Evolutionary conservation across 345 rosid species (phyloP).

Genomic region (Ceriops zippeliana): DNA sequence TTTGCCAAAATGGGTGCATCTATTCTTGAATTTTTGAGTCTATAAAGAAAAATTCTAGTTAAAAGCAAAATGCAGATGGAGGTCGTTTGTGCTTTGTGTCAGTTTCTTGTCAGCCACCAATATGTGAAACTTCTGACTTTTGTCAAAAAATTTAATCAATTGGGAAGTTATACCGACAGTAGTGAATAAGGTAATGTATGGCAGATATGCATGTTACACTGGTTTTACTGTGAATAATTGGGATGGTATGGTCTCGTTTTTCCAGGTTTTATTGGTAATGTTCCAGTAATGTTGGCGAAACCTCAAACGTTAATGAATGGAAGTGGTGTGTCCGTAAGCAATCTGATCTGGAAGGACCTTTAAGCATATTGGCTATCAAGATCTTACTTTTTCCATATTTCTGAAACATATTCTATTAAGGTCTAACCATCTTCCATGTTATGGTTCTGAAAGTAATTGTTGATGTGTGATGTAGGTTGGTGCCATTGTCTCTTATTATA

Average conservation of each 20-base stretch:
- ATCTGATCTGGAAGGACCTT: slow-evolving; percentile 28
- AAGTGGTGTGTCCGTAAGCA: slow-evolving; percentile 98
- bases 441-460: slow-evolving; percentile 11
- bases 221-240: background rate
- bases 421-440: slow-evolving; percentile 3
- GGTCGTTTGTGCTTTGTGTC: too few species aligned
- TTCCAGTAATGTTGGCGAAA: slow-evolving; percentile 87
- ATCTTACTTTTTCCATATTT: slow-evolving; percentile 7
- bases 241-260: slow-evolving; percentile 3
- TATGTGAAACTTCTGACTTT: too few species aligned
- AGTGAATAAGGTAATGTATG: background rate
- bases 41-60: too few species aligned
- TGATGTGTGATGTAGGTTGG: slow-evolving; percentile 58
- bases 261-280: slow-evolving; percentile 69
- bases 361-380: slow-evolving; percentile 11
- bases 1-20: too few species aligned
- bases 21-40: too few species aligned
- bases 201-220: background rate
- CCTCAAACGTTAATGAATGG: slow-evolving; percentile 95
- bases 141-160: too few species aligned
- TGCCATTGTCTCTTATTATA: slow-evolving; percentile 76
- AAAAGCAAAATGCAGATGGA: too few species aligned
- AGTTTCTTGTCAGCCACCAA: too few species aligned
- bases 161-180: background rate
- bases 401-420: slow-evolving; percentile 14